These are phyloP conservation scores for Parasitella parasitica DNA, from an alignment of 371 early-diverging fungal species.

Conservation along the genomic window DNA sequence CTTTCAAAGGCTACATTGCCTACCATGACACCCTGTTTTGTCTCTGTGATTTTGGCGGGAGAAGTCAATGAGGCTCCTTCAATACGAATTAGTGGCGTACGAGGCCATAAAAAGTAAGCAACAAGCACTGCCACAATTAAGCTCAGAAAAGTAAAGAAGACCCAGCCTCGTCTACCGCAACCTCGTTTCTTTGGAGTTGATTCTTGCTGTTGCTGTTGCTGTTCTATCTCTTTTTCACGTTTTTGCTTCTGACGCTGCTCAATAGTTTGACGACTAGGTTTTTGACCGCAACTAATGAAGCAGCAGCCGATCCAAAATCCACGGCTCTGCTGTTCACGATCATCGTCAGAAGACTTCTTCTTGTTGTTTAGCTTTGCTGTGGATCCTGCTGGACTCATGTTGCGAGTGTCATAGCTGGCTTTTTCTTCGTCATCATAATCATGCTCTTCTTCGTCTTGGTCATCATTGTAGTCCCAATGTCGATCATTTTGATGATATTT, in stretches of 20 bases:
- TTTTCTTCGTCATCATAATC: background rate
- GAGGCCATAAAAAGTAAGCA: constrained; percentile 40
- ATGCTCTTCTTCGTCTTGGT: background rate
- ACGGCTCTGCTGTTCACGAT: background rate
- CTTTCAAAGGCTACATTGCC: constrained; percentile 47
- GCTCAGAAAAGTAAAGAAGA: constrained; percentile 33
- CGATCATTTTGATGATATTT: constrained; percentile 5
- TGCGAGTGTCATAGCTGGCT: background rate
- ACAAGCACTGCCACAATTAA: constrained; percentile 23
- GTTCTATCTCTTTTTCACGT: constrained; percentile 10
- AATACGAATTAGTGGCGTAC: constrained; percentile 48
- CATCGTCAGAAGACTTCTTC: background rate
- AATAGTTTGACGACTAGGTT: constrained; percentile 5
- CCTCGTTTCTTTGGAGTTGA: constrained; percentile 6
- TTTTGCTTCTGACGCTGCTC: constrained; percentile 8
- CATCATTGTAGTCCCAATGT: constrained; percentile 1
- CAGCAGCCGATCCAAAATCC: constrained; percentile 48
- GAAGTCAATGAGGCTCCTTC: constrained; percentile 40
- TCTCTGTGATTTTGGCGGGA: constrained; percentile 35
- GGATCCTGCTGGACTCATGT: background rate
- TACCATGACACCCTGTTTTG: constrained; percentile 37
- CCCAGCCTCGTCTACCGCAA: constrained; percentile 37
- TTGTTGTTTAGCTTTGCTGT: constrained; percentile 8
- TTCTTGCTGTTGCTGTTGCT: constrained; percentile 10
- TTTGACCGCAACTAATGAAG: constrained; percentile 32